Base-by-base conservation (phyloP, 805 yeast genomes). In the Kodamaea kakaduensis region DNA sequence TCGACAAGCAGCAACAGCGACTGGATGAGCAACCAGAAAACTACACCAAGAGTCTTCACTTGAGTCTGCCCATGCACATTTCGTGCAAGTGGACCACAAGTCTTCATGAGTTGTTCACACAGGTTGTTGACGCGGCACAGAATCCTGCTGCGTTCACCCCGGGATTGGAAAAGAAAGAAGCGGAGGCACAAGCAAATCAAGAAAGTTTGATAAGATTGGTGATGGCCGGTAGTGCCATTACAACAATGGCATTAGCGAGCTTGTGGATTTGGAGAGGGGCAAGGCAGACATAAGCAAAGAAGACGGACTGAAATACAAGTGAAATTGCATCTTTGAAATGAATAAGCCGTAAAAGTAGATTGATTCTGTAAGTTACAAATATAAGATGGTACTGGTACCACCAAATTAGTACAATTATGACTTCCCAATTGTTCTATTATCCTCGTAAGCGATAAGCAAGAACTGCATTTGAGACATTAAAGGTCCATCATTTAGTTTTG, bases 1-100 rank as follows among this genome's bases (percentile, higher is more conserved):
- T 87, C 23, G 99, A 93, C 56, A 79, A 94, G 46, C 97, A 89
- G 54, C 97, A 90, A 51, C 99, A 93, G 51, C 59, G 98, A 23
- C 78, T 82, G 24, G 84, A 77, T 37, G 64, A 73, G 5, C 96
- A 86, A 52, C 98, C 99, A 0, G 97, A 93, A 47, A 81, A 77
- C 17, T 88, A 80, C 51, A 81, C 96, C 0, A 66, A 85, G 18
- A 69, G 73, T 4, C 57, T 88, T 5, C 67, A 59, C 39, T 54
- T 93, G 10, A 78, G 81, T 8, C 84, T 93, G 3, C 98, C 98
- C 0, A 59, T 93, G 43, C 97, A 93, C 52, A 84, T 90, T 2
- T 85, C 95, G 0, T 84, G 95, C 0, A 71, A 79, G 9, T 93
- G 99, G 99, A 71, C 85, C 2, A 74, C 94, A 1, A 85, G 96